These are phyloP conservation scores for Claviceps fusiformis DNA, from an alignment of 2,329 filamentous ascomycete species.

Conservation along the genomic window DNA sequence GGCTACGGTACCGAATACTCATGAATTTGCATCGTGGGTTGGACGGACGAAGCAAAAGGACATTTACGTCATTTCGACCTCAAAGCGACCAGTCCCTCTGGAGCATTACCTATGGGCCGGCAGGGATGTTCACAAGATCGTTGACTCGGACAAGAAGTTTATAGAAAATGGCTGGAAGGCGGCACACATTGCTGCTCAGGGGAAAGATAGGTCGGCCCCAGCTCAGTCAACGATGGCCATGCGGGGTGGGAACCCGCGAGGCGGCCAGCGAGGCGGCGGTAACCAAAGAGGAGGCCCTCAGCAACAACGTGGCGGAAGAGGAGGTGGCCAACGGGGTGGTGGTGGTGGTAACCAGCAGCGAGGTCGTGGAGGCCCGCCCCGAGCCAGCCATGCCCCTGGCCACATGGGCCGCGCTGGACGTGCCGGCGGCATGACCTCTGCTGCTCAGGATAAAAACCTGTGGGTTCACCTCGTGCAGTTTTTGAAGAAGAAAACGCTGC, in stretches of 20 bases:
- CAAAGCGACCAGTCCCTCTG: slow-evolving; percentile 84
- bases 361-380: slow-evolving; percentile 37
- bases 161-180: slow-evolving; percentile 90
- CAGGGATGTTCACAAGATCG: slow-evolving; percentile 87
- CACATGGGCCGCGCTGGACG: slow-evolving; percentile 85
- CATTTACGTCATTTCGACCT: slow-evolving; percentile 96
- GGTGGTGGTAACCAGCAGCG: slow-evolving; percentile 41
- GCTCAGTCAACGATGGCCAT: slow-evolving; percentile 20
- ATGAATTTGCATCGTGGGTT: slow-evolving; percentile 98
- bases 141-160: slow-evolving; percentile 84
- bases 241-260: slow-evolving; percentile 25
- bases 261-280: slow-evolving; percentile 23
- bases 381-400: slow-evolving; percentile 52
- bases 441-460: slow-evolving; percentile 86
- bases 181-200: slow-evolving; percentile 68
- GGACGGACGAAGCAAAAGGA: slow-evolving; percentile 96
- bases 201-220: slow-evolving; percentile 60
- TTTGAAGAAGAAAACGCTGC: slow-evolving; percentile 70
- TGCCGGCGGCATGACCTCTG: slow-evolving; percentile 73
- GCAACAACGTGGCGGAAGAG: slow-evolving; percentile 26
- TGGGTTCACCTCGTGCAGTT: slow-evolving; percentile 95
- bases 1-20: slow-evolving; percentile 91
- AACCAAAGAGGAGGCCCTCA: slow-evolving; percentile 30
- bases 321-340: slow-evolving; percentile 27
- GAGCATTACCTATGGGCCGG: slow-evolving; percentile 95